These are phyloP conservation scores for Candida ortonii DNA, from an alignment of 805 yeast genomes.

Conservation along the genomic window DNA sequence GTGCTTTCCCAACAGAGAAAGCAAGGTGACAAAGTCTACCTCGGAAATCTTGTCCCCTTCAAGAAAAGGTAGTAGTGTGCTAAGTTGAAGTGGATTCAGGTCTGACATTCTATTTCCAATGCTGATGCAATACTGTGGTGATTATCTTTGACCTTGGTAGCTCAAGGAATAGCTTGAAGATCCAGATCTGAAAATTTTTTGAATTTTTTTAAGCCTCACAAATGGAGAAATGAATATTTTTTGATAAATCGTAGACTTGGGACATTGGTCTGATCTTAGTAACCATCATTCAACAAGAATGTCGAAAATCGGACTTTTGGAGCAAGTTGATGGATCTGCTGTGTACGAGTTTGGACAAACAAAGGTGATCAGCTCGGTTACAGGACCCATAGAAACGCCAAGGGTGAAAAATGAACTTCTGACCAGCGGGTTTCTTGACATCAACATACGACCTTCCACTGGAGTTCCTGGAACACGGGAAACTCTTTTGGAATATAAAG, in stretches of 20 bases:
- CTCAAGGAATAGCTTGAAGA: too few relatives aligned
- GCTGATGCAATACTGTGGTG: too few relatives aligned
- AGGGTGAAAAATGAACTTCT: constrained; percentile 82
- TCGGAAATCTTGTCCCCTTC: constrained; percentile 25
- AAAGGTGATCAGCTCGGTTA: constrained; percentile 68
- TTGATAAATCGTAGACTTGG: not conserved
- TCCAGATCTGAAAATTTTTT: constrained; percentile 2
- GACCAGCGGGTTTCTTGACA: constrained; percentile 70
- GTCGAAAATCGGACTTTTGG: constrained; percentile 32
- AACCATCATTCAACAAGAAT: too few relatives aligned
- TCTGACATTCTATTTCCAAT: not conserved
- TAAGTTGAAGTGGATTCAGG: constrained; percentile 18
- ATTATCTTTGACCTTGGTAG: too few relatives aligned
- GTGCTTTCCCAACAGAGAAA: constrained; percentile 25
- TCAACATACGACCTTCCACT: constrained; percentile 70
- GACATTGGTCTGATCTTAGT: not conserved
- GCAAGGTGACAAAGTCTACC: constrained; percentile 23
- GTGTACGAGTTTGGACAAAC: constrained; percentile 49
- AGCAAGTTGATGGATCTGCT: constrained; percentile 80
- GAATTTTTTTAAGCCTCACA: not conserved
- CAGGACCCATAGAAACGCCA: constrained; percentile 84
- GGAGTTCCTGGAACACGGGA: constrained; percentile 78
- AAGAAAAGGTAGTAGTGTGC: constrained; percentile 26
- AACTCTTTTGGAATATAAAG: constrained; percentile 66
- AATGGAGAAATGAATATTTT: constrained; percentile 2